Conservation (phyloP, 345 rosid genomes). For the Gossypium herbaceum region DNA sequence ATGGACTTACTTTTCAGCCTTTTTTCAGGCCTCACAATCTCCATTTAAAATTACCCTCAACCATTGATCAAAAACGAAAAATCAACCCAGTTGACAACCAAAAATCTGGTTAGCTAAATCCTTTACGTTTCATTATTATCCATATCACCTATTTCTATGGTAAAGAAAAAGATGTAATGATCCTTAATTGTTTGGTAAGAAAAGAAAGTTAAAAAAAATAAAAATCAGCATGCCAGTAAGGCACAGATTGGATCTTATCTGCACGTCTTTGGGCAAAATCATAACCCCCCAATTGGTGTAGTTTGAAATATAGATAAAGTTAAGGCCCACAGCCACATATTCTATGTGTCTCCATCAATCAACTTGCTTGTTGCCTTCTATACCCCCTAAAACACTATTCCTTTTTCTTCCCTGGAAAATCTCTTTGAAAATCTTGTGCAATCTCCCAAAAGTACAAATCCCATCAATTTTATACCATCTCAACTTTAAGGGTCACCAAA, state of each 20-base stretch:
- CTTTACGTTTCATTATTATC: background rate
- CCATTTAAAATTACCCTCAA: background rate
- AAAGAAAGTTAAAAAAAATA: background rate
- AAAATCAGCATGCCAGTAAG: background rate
- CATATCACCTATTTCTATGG: background rate
- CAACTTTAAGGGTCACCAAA: too few species aligned
- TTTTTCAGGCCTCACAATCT: background rate
- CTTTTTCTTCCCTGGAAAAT: background rate
- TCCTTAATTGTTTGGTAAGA: background rate
- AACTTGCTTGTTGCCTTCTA: background rate
- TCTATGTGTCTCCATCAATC: slow-evolving; percentile 15
- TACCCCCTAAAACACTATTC: background rate
- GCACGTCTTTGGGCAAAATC: background rate
- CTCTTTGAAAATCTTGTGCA: background rate
- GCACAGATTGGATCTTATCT: slow-evolving; percentile 4
- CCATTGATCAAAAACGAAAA: background rate
- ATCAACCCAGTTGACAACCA: background rate
- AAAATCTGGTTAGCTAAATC: background rate
- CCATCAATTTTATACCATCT: too few species aligned
- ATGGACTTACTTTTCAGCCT: background rate
- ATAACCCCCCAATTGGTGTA: background rate
- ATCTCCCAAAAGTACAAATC: background rate
- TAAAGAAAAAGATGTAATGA: background rate
- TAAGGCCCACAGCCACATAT: slow-evolving; percentile 31
- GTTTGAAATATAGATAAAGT: slow-evolving; percentile 18